Evolutionary conservation across 2,329 filamentous ascomycete species (phyloP), one percentile per base, ranked within the genome.

Genomic region (Hypomyces rosellus): DNA sequence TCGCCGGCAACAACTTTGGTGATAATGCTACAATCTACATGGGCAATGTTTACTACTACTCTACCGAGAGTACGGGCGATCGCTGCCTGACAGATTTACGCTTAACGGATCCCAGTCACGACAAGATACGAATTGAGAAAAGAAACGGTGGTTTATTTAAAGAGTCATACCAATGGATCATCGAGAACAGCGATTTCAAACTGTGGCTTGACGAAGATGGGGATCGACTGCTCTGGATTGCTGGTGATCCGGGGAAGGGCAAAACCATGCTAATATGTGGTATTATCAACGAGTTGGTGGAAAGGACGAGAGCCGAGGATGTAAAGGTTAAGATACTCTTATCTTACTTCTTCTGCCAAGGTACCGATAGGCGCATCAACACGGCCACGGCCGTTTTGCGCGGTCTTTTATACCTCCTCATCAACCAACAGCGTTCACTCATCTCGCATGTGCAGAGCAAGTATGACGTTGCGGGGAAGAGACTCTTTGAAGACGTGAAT

Each of bases 311-410:
- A 45, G 16, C 30, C 25, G 25, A 30, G 25, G 25, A 30, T 30
- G 4, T 6, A 8, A 6, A 30, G 25, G 3, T 6, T 6, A 30
- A 11, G 5, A 11, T n/a, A 8, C 15, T 12, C 12, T 15, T 13
- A 15, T 15, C 3, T 16, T 5, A 22, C 2, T 74, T 74, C 59
- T 72, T 77, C 59, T 77, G 69, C 55, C 66, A 78, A 54, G 61
- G 62, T 9, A 67, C 65, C 4, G 58, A 74, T 40, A 18, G 52
- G 1, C 50, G 58, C 1, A 43, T 74, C 18, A 74, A 72, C 51
- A 71, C 56, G 44, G 68, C 68, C 0, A 64, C 57, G 0, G 62
- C 71, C 1, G 67, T 75, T 0, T 54, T 78, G 2, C 65, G 69
- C 1, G 71, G 74, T 0, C 60, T 78, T 0, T 61, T 76, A 1